Evolutionary conservation across 768 basidiomycete genomes (phyloP).

Genomic region (Cystobasidium tubakii): DNA sequence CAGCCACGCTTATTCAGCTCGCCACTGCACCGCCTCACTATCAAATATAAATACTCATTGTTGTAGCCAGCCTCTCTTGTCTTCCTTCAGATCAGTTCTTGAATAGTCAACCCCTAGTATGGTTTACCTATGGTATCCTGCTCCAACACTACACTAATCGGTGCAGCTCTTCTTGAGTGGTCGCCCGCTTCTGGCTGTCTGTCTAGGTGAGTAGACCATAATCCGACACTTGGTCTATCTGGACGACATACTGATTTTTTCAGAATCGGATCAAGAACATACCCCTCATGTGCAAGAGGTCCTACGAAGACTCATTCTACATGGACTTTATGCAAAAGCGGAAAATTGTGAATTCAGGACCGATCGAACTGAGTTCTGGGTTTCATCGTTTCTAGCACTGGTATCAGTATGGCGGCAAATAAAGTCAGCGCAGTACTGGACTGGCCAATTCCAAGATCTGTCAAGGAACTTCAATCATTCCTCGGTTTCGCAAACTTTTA

Average conservation of each 20-base stretch:
- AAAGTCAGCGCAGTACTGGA: slow-evolving; percentile 52
- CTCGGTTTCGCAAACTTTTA: slow-evolving; percentile 56
- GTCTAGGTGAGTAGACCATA: too few species aligned
- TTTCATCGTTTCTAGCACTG: slow-evolving; percentile 49
- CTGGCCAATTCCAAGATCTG: slow-evolving; percentile 50
- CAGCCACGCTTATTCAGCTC: too few species aligned
- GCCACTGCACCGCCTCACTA: too few species aligned
- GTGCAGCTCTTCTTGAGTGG: too few species aligned
- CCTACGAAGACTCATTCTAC: slow-evolving; percentile 48
- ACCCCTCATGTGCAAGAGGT: slow-evolving; percentile 48
- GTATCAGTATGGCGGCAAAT: slow-evolving; percentile 51
- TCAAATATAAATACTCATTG: too few species aligned
- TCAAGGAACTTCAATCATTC: slow-evolving; percentile 52
- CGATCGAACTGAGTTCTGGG: slow-evolving; percentile 48
- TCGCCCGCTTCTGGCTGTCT: too few species aligned
- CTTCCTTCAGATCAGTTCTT: too few species aligned
- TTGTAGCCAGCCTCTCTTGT: too few species aligned
- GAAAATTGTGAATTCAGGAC: slow-evolving; percentile 43
- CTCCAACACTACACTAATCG: too few species aligned
- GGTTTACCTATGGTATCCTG: too few species aligned
- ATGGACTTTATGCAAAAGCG: slow-evolving; percentile 49
- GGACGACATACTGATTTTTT: slow-evolving; percentile 55
- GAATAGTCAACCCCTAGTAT: too few species aligned
- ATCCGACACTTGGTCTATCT: slow-evolving; percentile 54
- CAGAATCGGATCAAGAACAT: slow-evolving; percentile 48